Conservation (phyloP, 78 protist species). For the Dictyostelium discoideum region DNA sequence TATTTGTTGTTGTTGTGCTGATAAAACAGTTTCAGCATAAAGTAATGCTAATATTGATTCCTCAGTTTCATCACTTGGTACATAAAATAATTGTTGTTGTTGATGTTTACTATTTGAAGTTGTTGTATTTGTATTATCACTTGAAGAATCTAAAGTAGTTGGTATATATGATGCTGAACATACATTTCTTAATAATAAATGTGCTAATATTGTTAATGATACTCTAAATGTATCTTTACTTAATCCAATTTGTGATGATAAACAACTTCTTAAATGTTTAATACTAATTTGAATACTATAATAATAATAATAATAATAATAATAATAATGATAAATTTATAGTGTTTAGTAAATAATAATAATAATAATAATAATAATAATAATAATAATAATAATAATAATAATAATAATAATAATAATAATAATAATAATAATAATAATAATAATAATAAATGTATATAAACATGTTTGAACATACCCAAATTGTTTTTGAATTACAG, state of each 20-base stretch:
- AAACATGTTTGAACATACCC: not conserved
- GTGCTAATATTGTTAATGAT: not conserved
- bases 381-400: too few relatives aligned
- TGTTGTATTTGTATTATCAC: not conserved
- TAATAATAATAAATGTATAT: too few relatives aligned
- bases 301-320: not conserved
- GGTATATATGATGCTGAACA: slow-evolving; percentile 8
- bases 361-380: not conserved
- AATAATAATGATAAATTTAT: too few relatives aligned
- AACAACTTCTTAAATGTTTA: slow-evolving; percentile 37
- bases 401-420: too few relatives aligned
- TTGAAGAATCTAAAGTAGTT: slow-evolving; percentile 2
- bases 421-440: too few relatives aligned
- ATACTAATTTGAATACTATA: slow-evolving; percentile 13
- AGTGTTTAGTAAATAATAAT: not conserved
- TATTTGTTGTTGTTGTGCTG: not conserved
- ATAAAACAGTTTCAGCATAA: slow-evolving; percentile 21
- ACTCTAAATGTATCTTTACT: not conserved
- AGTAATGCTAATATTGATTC: slow-evolving; percentile 23
- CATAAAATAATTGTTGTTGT: slow-evolving; percentile 10
- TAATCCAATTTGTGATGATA: slow-evolving; percentile 41
- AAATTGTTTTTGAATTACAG: slow-evolving; percentile 35
- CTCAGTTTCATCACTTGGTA: slow-evolving; percentile 56
- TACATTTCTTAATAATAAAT: slow-evolving; percentile 19
- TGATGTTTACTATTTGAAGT: not conserved